phyloP scores from a whole-genome alignment of 108 stramenopile genomes.

The Hondaea fermentalgiana region DNA sequence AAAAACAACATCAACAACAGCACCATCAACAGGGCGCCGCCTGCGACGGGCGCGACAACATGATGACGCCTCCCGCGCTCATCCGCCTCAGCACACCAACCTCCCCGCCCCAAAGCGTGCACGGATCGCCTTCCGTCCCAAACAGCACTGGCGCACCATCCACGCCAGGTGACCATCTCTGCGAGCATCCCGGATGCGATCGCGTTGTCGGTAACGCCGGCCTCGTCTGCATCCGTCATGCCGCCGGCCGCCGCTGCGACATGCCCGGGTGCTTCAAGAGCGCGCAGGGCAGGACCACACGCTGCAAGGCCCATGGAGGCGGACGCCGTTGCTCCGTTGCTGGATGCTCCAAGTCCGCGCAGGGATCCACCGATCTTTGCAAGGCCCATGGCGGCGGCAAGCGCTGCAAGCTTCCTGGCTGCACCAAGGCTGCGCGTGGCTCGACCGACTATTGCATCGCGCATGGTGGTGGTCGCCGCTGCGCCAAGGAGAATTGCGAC shows the following conservation, averaged over 20 bases:
- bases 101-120: not conserved
- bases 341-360: slow-evolving; percentile 88
- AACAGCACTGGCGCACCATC: not conserved
- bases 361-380: slow-evolving; percentile 83
- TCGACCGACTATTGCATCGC: slow-evolving; percentile 91
- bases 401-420: slow-evolving; percentile 73
- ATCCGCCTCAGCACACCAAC: not conserved
- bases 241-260: slow-evolving; percentile 81
- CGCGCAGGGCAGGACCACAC: slow-evolving; percentile 82
- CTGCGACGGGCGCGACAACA: not conserved
- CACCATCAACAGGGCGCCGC: not conserved
- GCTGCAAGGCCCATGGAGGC: slow-evolving; percentile 93
- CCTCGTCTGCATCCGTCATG: slow-evolving; percentile 84
- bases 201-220: not conserved
- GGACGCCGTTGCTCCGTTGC: slow-evolving; percentile 77
- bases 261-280: slow-evolving; percentile 81
- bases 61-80: not conserved
- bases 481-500: slow-evolving; percentile 73
- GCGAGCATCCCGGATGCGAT: not conserved
- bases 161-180: not conserved
- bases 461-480: slow-evolving; percentile 90
- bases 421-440: slow-evolving; percentile 84
- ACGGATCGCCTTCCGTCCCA: not conserved
- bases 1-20: not conserved
- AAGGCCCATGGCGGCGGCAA: slow-evolving; percentile 93